Conservation (phyloP, 768 basidiomycete genomes). For the Clitopilus passeckerianus region DNA sequence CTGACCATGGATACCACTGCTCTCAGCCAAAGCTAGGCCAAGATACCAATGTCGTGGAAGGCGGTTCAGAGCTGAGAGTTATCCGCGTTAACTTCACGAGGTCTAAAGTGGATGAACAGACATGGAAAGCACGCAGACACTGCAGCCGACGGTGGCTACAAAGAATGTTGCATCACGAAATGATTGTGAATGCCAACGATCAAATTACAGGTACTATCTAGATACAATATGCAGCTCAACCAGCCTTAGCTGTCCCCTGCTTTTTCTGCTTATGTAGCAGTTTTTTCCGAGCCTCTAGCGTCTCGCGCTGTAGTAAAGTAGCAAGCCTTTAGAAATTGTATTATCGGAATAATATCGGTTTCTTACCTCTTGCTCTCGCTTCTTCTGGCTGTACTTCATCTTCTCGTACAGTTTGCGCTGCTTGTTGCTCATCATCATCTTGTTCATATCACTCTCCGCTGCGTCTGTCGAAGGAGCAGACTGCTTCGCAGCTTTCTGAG, state of each 20-base stretch:
- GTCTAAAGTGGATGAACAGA: constrained; percentile 10
- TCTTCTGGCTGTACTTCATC: constrained; percentile 83
- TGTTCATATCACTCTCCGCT: constrained; percentile 73
- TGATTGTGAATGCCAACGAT: neutral
- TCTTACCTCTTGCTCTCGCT: constrained; percentile 74
- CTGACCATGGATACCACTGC: constrained; percentile 19
- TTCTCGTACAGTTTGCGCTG: constrained; percentile 91
- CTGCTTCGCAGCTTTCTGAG: constrained; percentile 35
- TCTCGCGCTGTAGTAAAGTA: constrained; percentile 56
- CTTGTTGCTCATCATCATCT: constrained; percentile 97
- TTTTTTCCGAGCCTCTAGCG: constrained; percentile 54
- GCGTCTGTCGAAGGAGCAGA: constrained; percentile 18
- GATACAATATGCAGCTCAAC: neutral
- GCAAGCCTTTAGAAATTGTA: neutral
- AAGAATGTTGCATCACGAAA: neutral
- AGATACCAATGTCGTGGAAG: neutral
- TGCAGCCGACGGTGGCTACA: constrained; percentile 4
- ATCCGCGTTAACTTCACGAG: constrained; percentile 1
- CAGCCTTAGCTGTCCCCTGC: constrained; percentile 19
- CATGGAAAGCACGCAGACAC: neutral
- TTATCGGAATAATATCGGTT: constrained; percentile 4
- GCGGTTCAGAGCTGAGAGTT: neutral
- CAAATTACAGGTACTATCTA: neutral
- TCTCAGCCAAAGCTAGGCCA: neutral
- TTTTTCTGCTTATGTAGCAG: constrained; percentile 50